phyloP scores from a whole-genome alignment of 176 grass and related monocot species.

The Rhipidocladum racemiflorum region DNA sequence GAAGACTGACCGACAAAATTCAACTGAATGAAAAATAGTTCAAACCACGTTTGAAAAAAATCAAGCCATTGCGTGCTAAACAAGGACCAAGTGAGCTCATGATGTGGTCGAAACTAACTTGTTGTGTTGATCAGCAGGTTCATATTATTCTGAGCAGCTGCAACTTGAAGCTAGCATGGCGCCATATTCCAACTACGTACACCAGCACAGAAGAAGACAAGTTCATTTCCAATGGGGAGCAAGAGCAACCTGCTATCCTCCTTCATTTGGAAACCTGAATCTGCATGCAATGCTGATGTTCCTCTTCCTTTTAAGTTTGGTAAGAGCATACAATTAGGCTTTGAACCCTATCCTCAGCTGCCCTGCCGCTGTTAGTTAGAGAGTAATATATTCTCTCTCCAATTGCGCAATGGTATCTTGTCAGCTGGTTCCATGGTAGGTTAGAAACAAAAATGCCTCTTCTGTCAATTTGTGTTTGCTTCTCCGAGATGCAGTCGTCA shows the following conservation, averaged over 20 bases:
- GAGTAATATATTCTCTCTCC: not conserved
- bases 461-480: constrained; percentile 32
- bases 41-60: no score
- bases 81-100: constrained; percentile 7
- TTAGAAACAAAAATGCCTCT: constrained; percentile 25
- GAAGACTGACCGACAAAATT: no score
- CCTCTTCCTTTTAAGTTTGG: not conserved
- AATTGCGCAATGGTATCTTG: constrained; percentile 3
- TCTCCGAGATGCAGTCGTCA: no score
- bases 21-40: no score
- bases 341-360: constrained; percentile 8
- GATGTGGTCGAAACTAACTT: not conserved
- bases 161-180: not conserved
- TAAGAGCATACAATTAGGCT: not conserved
- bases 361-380: not conserved
- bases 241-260: constrained; percentile 8
- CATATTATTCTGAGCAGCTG: not conserved
- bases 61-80: not conserved
- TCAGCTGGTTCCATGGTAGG: not conserved
- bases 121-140: not conserved
- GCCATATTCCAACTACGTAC: not conserved
- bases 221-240: not conserved
- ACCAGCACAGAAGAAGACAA: not conserved
- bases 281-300: not conserved
- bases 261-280: not conserved